A percentile compares a stretch with the other conserved stretches of the same genome.
Conservation (phyloP, 352 stramenopile species). For the Globisporangium polare region DNA sequence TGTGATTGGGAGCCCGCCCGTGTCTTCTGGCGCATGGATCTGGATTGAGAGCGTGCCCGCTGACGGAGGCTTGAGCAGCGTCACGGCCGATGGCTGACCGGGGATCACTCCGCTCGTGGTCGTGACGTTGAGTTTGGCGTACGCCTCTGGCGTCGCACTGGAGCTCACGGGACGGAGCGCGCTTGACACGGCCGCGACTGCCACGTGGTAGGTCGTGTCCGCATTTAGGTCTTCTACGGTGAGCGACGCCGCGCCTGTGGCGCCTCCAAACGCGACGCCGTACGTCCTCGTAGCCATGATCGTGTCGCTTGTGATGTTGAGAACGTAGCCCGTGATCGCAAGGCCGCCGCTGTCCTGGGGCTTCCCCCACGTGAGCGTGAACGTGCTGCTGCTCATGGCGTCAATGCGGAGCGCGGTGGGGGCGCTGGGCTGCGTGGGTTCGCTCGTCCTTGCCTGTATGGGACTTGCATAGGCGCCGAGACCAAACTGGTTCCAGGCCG, state of each 20-base stretch:
- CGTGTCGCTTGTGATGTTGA: too few species aligned
- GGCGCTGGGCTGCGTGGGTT: slow-evolving; percentile 22
- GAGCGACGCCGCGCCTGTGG: too few species aligned
- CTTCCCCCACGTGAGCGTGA: slow-evolving; percentile 31
- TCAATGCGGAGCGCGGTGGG: slow-evolving; percentile 17
- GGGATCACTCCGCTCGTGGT: slow-evolving; percentile 25
- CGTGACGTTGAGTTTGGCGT: slow-evolving; percentile 12
- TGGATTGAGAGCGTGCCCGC: slow-evolving; percentile 35
- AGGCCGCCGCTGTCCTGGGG: slow-evolving; percentile 38
- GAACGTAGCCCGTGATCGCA: slow-evolving; percentile 20
- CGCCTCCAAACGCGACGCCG: too few species aligned
- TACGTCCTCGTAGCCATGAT: too few species aligned
- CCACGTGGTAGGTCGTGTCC: slow-evolving; percentile 32
- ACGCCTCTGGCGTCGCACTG: too few species aligned
- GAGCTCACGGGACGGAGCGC: too few species aligned
- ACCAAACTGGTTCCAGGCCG: slow-evolving; percentile 48
- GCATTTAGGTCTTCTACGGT: slow-evolving; percentile 25
- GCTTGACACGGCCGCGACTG: slow-evolving; percentile 20
- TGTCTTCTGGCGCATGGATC: slow-evolving; percentile 25
- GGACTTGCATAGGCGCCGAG: slow-evolving; percentile 27
- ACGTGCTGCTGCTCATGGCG: slow-evolving; percentile 14
- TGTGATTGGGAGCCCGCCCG: slow-evolving; percentile 29
- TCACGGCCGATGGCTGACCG: slow-evolving; percentile 12
- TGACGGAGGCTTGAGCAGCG: slow-evolving; percentile 18
- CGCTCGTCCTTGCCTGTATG: slow-evolving; percentile 25